Percentiles rank a stretch among this genome's conserved stretches.
Evolutionary conservation across 2,329 filamentous ascomycete species (phyloP).

Genomic region (Colletotrichum theobromicola): DNA sequence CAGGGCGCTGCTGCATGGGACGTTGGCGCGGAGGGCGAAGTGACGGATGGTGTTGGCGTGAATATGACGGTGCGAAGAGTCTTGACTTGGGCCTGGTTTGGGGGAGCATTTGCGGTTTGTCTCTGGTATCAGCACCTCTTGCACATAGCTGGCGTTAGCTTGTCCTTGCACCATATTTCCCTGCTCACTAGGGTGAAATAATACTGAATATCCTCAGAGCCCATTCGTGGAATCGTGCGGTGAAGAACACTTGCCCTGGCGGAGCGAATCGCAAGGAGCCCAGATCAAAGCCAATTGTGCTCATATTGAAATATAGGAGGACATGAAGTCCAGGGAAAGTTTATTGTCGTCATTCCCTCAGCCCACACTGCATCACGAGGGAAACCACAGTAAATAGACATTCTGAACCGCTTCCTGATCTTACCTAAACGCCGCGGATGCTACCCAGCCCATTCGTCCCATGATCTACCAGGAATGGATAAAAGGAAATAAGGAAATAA

Average conservation of each 20-base stretch:
- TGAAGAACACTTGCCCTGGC: neutral
- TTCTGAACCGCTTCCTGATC: slow-evolving; percentile 6
- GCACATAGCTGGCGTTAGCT: neutral
- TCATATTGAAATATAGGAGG: neutral
- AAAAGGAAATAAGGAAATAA: neutral
- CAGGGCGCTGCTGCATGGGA: neutral
- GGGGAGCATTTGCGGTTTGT: neutral
- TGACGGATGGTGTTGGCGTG: neutral
- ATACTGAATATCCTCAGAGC: neutral
- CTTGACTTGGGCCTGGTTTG: neutral
- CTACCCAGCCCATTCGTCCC: neutral
- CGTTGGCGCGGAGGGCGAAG: neutral
- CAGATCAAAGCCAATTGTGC: neutral
- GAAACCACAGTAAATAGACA: neutral
- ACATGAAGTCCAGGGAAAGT: neutral
- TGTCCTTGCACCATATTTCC: neutral
- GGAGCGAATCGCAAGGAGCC: neutral
- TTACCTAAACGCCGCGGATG: slow-evolving; percentile 22
- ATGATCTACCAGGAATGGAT: neutral
- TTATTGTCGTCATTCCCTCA: neutral
- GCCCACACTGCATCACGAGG: neutral
- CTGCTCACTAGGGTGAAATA: neutral
- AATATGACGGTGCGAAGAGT: neutral
- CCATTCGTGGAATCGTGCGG: neutral
- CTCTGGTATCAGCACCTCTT: neutral